Base-by-base conservation (phyloP, 2,329 filamentous ascomycete genomes). In the Xylaria sp. region DNA sequence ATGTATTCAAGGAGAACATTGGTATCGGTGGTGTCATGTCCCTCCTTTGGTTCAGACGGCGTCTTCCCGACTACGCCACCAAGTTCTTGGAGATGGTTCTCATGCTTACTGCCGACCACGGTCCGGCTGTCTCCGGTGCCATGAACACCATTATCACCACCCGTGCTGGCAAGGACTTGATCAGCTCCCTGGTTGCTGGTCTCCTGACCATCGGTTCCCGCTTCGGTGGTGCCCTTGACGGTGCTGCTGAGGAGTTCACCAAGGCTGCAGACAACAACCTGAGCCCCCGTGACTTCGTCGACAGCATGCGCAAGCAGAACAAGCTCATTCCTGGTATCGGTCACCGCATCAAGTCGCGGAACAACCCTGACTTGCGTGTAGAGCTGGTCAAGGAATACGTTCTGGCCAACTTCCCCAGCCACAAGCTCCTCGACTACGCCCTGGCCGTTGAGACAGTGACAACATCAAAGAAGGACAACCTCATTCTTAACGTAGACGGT, bases 101-200 rank as follows among this genome's bases (percentile, higher is more conserved):
- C 77, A 99, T 99, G 94, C 87, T 99, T 74, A 99, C 94, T 74
- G 94, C 94, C 71, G 94, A 99, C 75, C 94, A 99, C 87, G 94
- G 94, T 79, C 94, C 94, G 57, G 94, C 94, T 71, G 94, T 99
- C 70, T 99, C 94, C 70, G 94, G 94, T 85, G 94, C 94, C 77
- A 99, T 99, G 94, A 99, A 99, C 88, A 99, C 94, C 76, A 99
- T 99, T 77, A 97, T 99, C 76, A 99, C 94, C 65, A 99, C 94
- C 62, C 91, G 94, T 90, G 94, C 94, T 65, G 94, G 94, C 77
- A 99, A 99, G 85, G 94, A 99, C 76, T 82, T 99, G 69, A 97
- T 99, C 82, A 92, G 88, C 71, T 90, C 94, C 52, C 85, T 99
- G 65, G 94, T 99, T 59, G 90, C 90, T 71, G 94, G 94, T 91